These are phyloP conservation scores for Acer negundo DNA, from an alignment of 345 rosid genomes.

Conservation along the genomic window DNA sequence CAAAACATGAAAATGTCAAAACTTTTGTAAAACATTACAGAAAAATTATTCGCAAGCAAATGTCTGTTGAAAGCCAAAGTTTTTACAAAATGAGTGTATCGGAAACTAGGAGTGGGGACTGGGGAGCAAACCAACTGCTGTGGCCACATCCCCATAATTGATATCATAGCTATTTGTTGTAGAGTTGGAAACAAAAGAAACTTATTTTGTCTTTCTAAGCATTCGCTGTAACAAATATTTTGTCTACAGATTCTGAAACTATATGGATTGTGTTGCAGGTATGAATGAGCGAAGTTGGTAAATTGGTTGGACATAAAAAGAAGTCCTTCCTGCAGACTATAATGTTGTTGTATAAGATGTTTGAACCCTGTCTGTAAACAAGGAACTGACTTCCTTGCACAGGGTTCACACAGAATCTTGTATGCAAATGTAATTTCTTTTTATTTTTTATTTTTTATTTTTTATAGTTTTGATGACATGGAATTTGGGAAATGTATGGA, in stretches of 20 bases:
- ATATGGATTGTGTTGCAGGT: neutral
- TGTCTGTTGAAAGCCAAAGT: too few relatives aligned
- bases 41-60: neutral
- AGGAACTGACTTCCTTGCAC: neutral
- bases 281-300: neutral
- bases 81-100: too few relatives aligned
- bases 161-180: neutral
- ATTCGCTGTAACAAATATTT: neutral
- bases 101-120: neutral
- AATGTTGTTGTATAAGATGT: neutral
- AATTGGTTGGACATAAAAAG: neutral
- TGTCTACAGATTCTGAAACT: neutral
- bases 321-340: neutral
- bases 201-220: neutral
- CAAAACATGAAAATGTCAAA: neutral
- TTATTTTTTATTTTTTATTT: neutral
- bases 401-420: too few relatives aligned
- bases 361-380: neutral
- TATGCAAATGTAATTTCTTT: neutral
- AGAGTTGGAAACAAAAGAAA: neutral
- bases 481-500: neutral
- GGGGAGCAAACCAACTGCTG: neutral
- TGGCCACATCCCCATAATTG: neutral
- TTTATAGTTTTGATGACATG: neutral
- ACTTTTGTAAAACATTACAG: neutral